These are phyloP conservation scores for Ephemerocybe angulata DNA, from an alignment of 768 basidiomycete genomes.

Conservation along the genomic window DNA sequence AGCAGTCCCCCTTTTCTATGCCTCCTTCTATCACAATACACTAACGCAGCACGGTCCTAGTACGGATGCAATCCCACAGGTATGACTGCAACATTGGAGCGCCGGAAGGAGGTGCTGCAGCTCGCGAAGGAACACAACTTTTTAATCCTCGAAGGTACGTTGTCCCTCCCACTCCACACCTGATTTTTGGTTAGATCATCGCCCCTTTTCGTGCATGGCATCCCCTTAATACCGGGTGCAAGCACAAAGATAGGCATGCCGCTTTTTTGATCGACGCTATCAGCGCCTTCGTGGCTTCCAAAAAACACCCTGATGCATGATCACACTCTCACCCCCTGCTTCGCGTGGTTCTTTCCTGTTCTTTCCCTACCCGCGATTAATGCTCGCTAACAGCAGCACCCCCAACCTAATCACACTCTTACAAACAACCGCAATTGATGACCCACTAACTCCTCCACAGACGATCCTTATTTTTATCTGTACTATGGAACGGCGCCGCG, in stretches of 20 bases:
- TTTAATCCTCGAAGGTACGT: conserved; percentile 78
- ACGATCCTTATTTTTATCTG: conserved; percentile 77
- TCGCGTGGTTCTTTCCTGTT: conserved; percentile 1
- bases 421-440: too few species aligned
- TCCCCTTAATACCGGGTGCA: too few species aligned
- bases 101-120: conserved; percentile 67
- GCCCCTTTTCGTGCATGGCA: neutral
- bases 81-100: conserved; percentile 64
- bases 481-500: conserved; percentile 67
- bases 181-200: neutral
- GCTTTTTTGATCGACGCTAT: neutral
- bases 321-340: neutral
- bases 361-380: neutral
- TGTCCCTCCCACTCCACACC: neutral
- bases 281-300: neutral
- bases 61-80: conserved; percentile 89
- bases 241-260: too few species aligned
- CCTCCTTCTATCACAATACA: too few species aligned
- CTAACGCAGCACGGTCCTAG: too few species aligned
- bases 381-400: conserved; percentile 1
- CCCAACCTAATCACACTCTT: too few species aligned
- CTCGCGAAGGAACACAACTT: conserved; percentile 73
- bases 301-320: too few species aligned
- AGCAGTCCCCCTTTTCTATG: neutral
- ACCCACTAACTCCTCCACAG: conserved; percentile 31